Base-by-base conservation (phyloP, 495 filamentous ascomycete genomes). In the Penicillium desertorum region DNA sequence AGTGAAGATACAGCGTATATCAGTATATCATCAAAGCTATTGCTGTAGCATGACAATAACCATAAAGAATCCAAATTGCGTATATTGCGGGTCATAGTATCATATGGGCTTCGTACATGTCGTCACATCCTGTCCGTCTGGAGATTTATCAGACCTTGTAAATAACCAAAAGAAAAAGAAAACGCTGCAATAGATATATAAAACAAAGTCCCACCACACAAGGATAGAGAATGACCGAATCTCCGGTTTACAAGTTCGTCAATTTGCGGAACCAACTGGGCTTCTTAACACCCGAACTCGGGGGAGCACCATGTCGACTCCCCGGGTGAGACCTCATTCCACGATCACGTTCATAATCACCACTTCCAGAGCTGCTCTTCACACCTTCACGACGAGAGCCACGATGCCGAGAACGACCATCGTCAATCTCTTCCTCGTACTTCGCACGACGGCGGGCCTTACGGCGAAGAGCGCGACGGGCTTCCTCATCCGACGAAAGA, bases 241-340 rank as follows among this genome's bases (percentile, higher is more conserved):
- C 16, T 5, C 25, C 22, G 10, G 4, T 47, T 67, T 57, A 75
- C 43, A 75, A 62, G 57, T 57, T 69, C 22, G 76, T 73, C 42
- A 80, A 58, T 51, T 78, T 82, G 57, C 74, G 72, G 42, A 82
- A 71, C 79, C 79, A 82, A 57, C 71, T 75, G 2, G 74, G 66
- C 58, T 73, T 72, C 62, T 76, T 81, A 0, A 62, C 64, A 20
- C 70, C 74, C 2, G 68, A 63, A 29, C 58, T 66, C 30, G 66
- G 59, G 32, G 66, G 62, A 39, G 55, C 65, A 48, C 50, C 65
- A 58, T 70, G 70, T 1, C 65, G 66, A 58, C 62, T 65, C 45
- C 76, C 66, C 64, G 52, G 52, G 14, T 72, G 60, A 43, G 66
- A 67, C 19, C 71, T 54, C 69, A 64, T 67, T 12, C 71, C 70